These are phyloP conservation scores for Sordaria brevicollis DNA, from an alignment of 495 filamentous ascomycete genomes.

Conservation along the genomic window DNA sequence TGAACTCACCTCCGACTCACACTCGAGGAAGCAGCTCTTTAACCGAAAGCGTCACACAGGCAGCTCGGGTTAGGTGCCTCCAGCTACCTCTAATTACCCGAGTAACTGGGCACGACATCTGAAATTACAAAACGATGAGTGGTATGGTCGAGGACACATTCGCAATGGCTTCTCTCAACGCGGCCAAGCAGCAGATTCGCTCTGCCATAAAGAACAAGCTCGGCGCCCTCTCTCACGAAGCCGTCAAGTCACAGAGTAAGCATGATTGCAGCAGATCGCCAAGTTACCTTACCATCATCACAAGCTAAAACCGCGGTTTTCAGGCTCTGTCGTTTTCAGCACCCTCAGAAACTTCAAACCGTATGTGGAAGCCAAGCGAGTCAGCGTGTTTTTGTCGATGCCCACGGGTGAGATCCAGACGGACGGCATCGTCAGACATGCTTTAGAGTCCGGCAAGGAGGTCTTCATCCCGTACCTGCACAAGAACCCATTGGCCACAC, in stretches of 20 bases:
- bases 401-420: conserved; percentile 75
- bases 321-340: conserved; percentile 50
- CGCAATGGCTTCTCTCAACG: conserved; percentile 22
- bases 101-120: not conserved
- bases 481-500: conserved; percentile 34
- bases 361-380: conserved; percentile 58
- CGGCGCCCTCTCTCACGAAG: conserved; percentile 42
- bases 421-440: conserved; percentile 66
- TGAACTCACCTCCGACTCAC: not conserved
- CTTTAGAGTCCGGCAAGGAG: conserved; percentile 62
- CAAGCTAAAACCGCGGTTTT: conserved; percentile 2
- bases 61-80: not conserved
- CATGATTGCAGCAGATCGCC: not conserved
- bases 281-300: not conserved
- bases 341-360: conserved; percentile 41
- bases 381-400: conserved; percentile 92
- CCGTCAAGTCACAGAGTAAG: conserved; percentile 58
- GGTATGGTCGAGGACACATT: conserved; percentile 3
- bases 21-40: not conserved
- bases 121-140: not conserved
- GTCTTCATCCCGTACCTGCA: conserved; percentile 90
- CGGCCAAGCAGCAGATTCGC: conserved; percentile 66
- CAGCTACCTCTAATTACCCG: not conserved
- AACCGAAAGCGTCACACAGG: not conserved
- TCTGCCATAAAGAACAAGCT: conserved; percentile 56